Conservation (phyloP, 306 rosid genomes). For the Begonia masoniana region DNA sequence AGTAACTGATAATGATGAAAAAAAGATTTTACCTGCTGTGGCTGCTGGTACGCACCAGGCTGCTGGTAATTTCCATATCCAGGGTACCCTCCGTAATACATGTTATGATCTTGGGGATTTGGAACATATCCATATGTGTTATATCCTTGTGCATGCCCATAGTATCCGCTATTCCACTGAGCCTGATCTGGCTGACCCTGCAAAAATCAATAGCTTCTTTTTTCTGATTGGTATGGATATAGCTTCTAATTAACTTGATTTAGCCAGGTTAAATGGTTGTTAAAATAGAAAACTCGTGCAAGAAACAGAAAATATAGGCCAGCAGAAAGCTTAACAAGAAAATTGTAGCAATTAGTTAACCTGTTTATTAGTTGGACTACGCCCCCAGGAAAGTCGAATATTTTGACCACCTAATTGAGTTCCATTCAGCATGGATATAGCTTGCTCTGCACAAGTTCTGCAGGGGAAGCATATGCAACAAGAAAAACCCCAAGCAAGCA, state of each 20-base stretch:
- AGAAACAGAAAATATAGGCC: too few relatives aligned
- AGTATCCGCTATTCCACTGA: conserved; percentile 51
- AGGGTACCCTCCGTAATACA: conserved; percentile 50
- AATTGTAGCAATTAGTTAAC: conserved; percentile 6
- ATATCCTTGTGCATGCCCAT: conserved; percentile 47
- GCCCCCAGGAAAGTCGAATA: conserved; percentile 65
- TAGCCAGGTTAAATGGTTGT: too few relatives aligned
- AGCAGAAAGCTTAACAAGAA: not conserved
- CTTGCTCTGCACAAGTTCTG: conserved; percentile 56
- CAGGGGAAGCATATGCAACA: not conserved
- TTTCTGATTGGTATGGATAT: too few relatives aligned
- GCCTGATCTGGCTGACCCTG: conserved; percentile 45
- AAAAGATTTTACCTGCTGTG: conserved; percentile 29
- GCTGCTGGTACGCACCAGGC: conserved; percentile 45
- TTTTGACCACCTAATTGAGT: conserved; percentile 39
- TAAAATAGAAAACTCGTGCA: too few relatives aligned
- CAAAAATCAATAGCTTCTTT: not conserved
- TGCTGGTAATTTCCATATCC: conserved; percentile 54
- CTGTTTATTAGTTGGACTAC: conserved; percentile 62
- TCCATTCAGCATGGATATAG: conserved; percentile 43
- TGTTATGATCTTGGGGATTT: conserved; percentile 44
- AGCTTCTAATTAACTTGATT: too few relatives aligned
- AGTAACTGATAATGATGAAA: not conserved
- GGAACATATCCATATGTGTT: conserved; percentile 44
- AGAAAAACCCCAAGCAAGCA: not conserved